Evolutionary conservation across 768 basidiomycete species (phyloP), one percentile per base, ranked within the genome.

Genomic region (Mycena indigotica): DNA sequence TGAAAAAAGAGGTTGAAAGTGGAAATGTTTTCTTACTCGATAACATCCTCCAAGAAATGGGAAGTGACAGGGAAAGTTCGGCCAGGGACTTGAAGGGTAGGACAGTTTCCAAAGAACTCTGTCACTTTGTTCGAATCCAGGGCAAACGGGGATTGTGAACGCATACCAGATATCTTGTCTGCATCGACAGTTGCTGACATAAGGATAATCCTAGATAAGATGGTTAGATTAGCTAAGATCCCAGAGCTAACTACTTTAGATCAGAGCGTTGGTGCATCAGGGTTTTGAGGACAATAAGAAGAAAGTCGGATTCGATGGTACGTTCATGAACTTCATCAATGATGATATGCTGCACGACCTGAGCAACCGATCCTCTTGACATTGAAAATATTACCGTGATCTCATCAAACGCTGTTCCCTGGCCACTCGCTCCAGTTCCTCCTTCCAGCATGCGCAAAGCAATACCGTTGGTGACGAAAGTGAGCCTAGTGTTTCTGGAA

Each of bases 311-410:
- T 69, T 99, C 96, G 63, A 99, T 97, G 5, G 88, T 93, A 21
- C 96, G 87, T 75, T 99, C 96, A 66, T 99, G 96, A 46, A 97
- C 93, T 76, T 99, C 96, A 64, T 99, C 96, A 40, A 98, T 89
- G 57, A 99, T 89, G 68, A 99, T 87, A 67, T 97, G 95, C 92
- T 94, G 12, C 25, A 48, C 28, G 23, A 26, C 16, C 17, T 3
- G 57, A 30, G 39, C 6, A 55, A 52, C 21, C 53, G 39, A 35
- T 41, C 30, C 57, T 54, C 56, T 59, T 40, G 24, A 40, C 53
- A 54, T n/a, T n/a, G 12, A 19, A 29, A 24, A 49, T 62, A 82
- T 72, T 64, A 93, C 94, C n/a, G 97, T 98, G 53, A 98, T 86
- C 61, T 98, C 95, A 67, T 96, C 93, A 61, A 98, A 91, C 2